Evolutionary conservation across 306 rosid genomes (phyloP), one percentile per base, ranked within the genome.

Genomic region (Cucumis hystrix): DNA sequence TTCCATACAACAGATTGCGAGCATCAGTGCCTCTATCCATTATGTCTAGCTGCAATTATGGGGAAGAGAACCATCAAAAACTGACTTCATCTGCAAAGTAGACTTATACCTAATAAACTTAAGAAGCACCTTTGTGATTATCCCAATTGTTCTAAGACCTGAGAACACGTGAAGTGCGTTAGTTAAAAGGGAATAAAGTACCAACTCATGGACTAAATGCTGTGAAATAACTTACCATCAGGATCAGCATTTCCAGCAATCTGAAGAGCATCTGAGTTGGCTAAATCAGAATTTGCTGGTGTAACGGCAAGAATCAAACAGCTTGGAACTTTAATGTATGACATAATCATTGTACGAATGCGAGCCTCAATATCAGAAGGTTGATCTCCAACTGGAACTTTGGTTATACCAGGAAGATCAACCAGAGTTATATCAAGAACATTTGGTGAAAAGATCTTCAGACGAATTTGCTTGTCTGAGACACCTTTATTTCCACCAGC

Each of bases 21-120:
- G 99, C 99, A 88, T 96, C 99, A 41, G 99, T 96, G 88, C 99
- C 99, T 91, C 99, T 92, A 83, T 96, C 99, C 99, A 96, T 96
- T 80, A 96, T 92, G 85, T 96, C 98, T 89, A 95, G 83, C 98
- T 95, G 87, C 61, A 39, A n/a, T 25, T 57, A 71, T 23, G 62
- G 6, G 60, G 61, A 55, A 65, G 73, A 79, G 37, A 35, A 79
- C 75, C 54, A 82, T 91, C 84, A 86, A 80, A 75, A 35, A 55
- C 69, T 43, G 11, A 41, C 10, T 60, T 62, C 70, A 33, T 18
- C 74, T 15, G 25, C 66, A 21, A 13, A 55, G 54, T 39, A 39
- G 20, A 75, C 8, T 30, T 47, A 9, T 51, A 35, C 77, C 14
- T 40, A 5, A 75, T 77, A 51, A 64, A 14, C 68, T 74, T 84